A percentile compares a stretch with the other conserved stretches of the same genome.
phyloP scores from a whole-genome alignment of 192 early-diverging fungal species.

The Umbelopsis isabellina region DNA sequence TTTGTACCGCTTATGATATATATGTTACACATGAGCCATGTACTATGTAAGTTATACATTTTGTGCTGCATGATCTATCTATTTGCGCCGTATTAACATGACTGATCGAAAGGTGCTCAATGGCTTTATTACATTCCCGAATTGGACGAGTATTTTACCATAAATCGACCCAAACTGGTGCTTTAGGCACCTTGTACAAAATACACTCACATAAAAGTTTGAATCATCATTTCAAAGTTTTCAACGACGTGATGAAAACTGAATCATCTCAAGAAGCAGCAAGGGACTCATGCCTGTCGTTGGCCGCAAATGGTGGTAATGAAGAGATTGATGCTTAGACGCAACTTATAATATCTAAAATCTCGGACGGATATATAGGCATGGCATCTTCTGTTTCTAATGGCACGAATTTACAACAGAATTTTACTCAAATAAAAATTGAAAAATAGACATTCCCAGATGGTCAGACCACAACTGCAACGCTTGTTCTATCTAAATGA shows the following conservation, averaged over 20 bases:
- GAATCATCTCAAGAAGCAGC: conserved; percentile 4
- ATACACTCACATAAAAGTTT: conserved; percentile 70
- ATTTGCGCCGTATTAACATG: conserved; percentile 8
- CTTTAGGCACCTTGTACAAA: conserved; percentile 62
- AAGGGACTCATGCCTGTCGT: background rate
- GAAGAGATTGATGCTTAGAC: background rate
- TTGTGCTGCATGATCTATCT: background rate
- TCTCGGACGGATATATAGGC: too few species aligned
- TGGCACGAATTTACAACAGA: background rate
- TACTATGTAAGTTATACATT: conserved; percentile 64
- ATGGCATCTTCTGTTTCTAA: too few species aligned
- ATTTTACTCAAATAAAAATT: background rate
- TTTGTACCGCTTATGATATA: conserved; percentile 83
- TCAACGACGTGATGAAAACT: conserved; percentile 25
- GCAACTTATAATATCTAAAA: background rate
- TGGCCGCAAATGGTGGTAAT: background rate
- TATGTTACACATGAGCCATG: conserved; percentile 88
- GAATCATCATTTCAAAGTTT: conserved; percentile 77
- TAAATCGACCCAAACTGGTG: conserved; percentile 50
- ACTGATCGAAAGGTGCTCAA: conserved; percentile 67
- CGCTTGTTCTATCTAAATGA: too few species aligned
- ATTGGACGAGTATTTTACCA: conserved; percentile 86
- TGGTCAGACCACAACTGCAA: too few species aligned
- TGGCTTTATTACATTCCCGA: conserved; percentile 94
- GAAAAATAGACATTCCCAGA: background rate